These are phyloP conservation scores for Podila epicladia DNA, from an alignment of 192 early-diverging fungal genomes.

Conservation along the genomic window DNA sequence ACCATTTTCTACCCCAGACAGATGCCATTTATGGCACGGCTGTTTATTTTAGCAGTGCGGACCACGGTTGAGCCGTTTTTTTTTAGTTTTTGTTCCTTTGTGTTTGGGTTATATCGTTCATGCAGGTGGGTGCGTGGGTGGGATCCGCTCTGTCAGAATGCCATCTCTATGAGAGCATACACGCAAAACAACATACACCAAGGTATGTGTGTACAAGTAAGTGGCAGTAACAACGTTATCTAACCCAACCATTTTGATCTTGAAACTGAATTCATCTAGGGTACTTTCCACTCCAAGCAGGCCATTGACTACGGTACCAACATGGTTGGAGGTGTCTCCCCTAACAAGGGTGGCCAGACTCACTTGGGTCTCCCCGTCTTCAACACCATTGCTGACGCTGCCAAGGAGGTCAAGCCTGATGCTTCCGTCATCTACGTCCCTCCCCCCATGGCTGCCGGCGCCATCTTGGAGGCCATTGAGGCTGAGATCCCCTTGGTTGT, in stretches of 20 bases:
- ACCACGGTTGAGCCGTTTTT: too few relatives aligned
- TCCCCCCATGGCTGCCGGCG: slow-evolving; percentile 92
- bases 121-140: too few relatives aligned
- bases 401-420: slow-evolving; percentile 87
- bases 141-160: too few relatives aligned
- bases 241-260: not conserved
- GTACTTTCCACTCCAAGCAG: slow-evolving; percentile 99
- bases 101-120: too few relatives aligned
- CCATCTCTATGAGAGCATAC: too few relatives aligned
- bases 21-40: too few relatives aligned
- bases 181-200: too few relatives aligned
- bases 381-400: slow-evolving; percentile 84
- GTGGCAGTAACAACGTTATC: not conserved
- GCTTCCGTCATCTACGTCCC: slow-evolving; percentile 99
- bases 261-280: slow-evolving; percentile 58
- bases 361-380: slow-evolving; percentile 98
- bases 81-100: too few relatives aligned
- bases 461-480: slow-evolving; percentile 98
- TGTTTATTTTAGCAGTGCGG: too few relatives aligned
- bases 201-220: too few relatives aligned
- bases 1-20: too few relatives aligned
- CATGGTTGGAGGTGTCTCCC: slow-evolving; percentile 97
- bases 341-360: slow-evolving; percentile 93
- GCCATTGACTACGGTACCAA: slow-evolving; percentile 99
- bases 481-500: slow-evolving; percentile 97